A percentile compares a stretch with the other conserved stretches of the same genome.
Conservation (phyloP, 192 early-diverging fungal species). For the Coemansia sp. region DNA sequence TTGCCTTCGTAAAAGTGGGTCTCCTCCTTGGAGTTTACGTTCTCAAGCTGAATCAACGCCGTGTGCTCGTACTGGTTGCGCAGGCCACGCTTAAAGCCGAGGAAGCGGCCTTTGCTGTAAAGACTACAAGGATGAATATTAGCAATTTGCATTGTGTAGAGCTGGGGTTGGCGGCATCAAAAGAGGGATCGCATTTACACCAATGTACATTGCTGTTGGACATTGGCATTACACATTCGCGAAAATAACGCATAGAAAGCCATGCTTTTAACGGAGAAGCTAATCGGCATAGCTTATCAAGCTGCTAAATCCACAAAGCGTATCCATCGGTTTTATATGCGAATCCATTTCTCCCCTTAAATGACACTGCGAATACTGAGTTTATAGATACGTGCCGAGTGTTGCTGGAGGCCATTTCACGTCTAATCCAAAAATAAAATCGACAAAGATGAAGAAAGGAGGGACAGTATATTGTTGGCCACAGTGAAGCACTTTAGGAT, state of each 20-base stretch:
- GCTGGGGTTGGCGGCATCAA: slow-evolving; percentile 16
- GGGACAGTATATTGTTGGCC: slow-evolving; percentile 2
- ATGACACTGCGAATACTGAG: background rate
- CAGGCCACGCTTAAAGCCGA: slow-evolving; percentile 93
- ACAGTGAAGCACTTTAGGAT: background rate
- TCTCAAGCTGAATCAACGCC: slow-evolving; percentile 90
- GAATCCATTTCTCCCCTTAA: slow-evolving; percentile 25
- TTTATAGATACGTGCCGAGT: slow-evolving; percentile 43
- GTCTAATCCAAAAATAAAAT: slow-evolving; percentile 30
- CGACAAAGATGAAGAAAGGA: slow-evolving; percentile 24
- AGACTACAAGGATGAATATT: slow-evolving; percentile 62
- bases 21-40: slow-evolving; percentile 84
- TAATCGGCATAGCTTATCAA: too few species aligned
- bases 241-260: background rate
- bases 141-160: slow-evolving; percentile 1
- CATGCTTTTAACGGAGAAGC: too few species aligned
- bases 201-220: background rate
- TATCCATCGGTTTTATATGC: slow-evolving; percentile 15
- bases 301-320: too few species aligned
- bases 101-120: slow-evolving; percentile 95
- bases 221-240: background rate
- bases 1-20: slow-evolving; percentile 98
- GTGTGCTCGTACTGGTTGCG: slow-evolving; percentile 88
- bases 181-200: background rate
- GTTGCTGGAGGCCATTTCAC: slow-evolving; percentile 38